Conservation (phyloP, 352 stramenopile genomes). For the Pythium dissotocum region DNA sequence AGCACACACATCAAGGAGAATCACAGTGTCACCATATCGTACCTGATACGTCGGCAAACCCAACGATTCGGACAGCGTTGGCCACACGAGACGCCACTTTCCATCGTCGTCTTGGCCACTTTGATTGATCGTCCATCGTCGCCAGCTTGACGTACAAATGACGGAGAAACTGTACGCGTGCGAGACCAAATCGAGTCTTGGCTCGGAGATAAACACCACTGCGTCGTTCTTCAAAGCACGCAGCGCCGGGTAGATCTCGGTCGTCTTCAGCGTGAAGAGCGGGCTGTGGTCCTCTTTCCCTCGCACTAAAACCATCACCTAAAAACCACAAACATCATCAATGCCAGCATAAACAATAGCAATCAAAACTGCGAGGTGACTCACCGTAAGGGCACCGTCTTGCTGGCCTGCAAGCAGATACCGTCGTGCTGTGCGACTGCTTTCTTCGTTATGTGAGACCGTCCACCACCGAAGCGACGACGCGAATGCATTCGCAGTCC, state of each 20-base stretch:
- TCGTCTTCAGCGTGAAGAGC: conserved; percentile 1
- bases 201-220: background rate
- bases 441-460: background rate
- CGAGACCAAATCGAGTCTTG: background rate
- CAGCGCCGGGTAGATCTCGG: conserved; percentile 19
- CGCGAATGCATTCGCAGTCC: background rate
- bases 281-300: background rate
- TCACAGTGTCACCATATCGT: background rate
- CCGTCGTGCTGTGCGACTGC: background rate
- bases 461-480: conserved; percentile 20
- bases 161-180: background rate
- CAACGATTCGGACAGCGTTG: conserved; percentile 14
- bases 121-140: conserved; percentile 8
- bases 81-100: conserved; percentile 7
- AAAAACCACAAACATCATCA: background rate
- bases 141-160: conserved; percentile 2
- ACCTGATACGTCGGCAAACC: background rate
- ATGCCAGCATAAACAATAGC: no score
- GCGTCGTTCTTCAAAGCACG: conserved; percentile 22
- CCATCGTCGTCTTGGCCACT: background rate
- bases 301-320: conserved; percentile 5
- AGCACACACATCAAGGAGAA: no score
- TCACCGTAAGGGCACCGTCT: conserved; percentile 19
- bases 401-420: conserved; percentile 19
- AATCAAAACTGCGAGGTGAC: background rate